Evolutionary conservation across 108 stramenopile species (phyloP).

Genomic region (Mediolabrus comicus): DNA sequence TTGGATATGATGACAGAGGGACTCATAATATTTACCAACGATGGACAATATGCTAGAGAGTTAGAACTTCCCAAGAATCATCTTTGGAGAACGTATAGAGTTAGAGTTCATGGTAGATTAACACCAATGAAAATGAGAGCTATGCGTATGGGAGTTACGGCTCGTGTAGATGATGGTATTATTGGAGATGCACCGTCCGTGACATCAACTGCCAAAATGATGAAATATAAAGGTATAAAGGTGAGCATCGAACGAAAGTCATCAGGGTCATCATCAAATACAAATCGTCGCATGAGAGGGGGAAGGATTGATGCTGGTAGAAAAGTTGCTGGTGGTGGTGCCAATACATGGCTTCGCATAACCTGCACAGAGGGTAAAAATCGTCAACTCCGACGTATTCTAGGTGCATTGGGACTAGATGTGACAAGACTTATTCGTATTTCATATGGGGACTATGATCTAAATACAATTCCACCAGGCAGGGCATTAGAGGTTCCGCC

Average conservation of each 20-base stretch:
- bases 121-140: conserved; percentile 55
- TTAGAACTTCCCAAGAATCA: conserved; percentile 71
- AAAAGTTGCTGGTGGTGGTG: conserved; percentile 15
- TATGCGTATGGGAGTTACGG: conserved; percentile 52
- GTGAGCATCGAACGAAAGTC: conserved; percentile 54
- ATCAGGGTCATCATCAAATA: background rate
- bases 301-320: background rate
- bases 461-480: conserved; percentile 80
- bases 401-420: conserved; percentile 63
- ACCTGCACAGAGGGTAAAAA: conserved; percentile 78
- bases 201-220: conserved; percentile 10
- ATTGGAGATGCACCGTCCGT: conserved; percentile 10
- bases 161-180: conserved; percentile 35
- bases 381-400: conserved; percentile 74
- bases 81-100: conserved; percentile 74
- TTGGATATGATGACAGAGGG: conserved; percentile 85
- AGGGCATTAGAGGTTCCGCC: conserved; percentile 65
- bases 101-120: conserved; percentile 68
- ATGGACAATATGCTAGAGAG: conserved; percentile 67
- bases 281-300: background rate
- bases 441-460: conserved; percentile 69
- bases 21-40: conserved; percentile 74
- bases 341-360: conserved; percentile 75
- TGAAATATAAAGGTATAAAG: conserved; percentile 66
- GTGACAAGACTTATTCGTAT: conserved; percentile 79